Evolutionary conservation across 2,329 filamentous ascomycete species (phyloP), one percentile per base, ranked within the genome.

Genomic region (Colletotrichum sp.): DNA sequence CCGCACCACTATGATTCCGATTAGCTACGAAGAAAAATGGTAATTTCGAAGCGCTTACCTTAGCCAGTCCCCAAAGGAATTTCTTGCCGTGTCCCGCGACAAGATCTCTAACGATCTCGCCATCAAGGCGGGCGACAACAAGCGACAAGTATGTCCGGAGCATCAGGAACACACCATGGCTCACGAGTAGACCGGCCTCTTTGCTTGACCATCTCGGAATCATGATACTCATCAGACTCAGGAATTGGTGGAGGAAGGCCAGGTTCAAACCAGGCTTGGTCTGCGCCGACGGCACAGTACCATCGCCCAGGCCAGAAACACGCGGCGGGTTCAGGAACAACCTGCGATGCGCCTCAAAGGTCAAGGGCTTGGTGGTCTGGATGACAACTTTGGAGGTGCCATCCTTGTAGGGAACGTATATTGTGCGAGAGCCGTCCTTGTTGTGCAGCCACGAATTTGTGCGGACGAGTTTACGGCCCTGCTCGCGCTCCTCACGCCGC

Each of bases 151-250:
- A 99, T 61, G 97, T 99, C 76, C 97, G 90, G 69, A 99, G 88
- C 88, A 99, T 92, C 78, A 99, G 86, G 84, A 99, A 99, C 34
- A 95, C 89, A 22, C 95, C 94, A 82, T 99, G 97, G 81, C 96
- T 97, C 77, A 98, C 85, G 34, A 99, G 88, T 78, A 99, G 87
- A 2, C 96, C 96, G 0, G 96, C 96, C 87, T 99, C 97, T 84
- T 99, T 99, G 84, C 96, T 98, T 19, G 94, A 94, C 94, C 96
- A 98, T 78, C 96, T 90, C 8, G 97, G 97, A 77, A 99, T 95
- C 95, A 99, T 98, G 82, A 99, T 99, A 86, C 96, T 98, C 87
- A 99, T 92, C 71, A 99, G 87, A 82, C 96, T 98, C 68, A 99
- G 89, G 81, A 99, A 99, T 85, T 99, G 97, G 84, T 99, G 97